Evolutionary conservation across 306 rosid species (phyloP).

Genomic region (Citrullus mucosospermus): DNA sequence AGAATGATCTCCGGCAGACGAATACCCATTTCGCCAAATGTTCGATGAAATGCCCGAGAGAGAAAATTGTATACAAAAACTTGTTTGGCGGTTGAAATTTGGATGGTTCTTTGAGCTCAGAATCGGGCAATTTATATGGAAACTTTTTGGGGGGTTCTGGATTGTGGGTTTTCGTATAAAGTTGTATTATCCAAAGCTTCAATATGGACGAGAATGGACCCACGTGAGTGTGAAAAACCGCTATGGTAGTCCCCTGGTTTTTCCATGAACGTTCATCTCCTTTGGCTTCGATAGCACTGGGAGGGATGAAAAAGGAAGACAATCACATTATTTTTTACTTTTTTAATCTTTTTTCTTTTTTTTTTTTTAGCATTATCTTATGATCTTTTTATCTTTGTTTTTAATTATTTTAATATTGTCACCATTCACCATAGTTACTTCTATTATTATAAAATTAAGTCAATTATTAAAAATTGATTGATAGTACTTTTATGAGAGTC

Average conservation of each 20-base stretch:
- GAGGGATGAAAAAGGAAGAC: background rate
- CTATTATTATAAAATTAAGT: background rate
- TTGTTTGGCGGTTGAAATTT: background rate
- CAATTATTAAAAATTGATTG: background rate
- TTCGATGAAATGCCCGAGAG: background rate
- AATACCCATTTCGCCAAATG: slow-evolving; percentile 16
- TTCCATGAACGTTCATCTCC: background rate
- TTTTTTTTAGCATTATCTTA: background rate
- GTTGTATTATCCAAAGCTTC: slow-evolving; percentile 1
- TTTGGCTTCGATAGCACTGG: background rate
- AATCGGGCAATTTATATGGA: background rate
- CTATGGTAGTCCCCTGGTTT: slow-evolving; percentile 18
- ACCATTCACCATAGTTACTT: background rate
- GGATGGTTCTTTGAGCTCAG: background rate
- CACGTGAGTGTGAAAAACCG: background rate
- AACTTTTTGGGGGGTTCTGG: background rate
- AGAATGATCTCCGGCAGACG: slow-evolving; percentile 16
- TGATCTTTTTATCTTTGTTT: background rate
- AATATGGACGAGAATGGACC: slow-evolving; percentile 9
- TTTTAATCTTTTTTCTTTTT: background rate
- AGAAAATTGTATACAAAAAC: background rate
- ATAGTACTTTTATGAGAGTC: background rate
- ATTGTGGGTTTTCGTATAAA: background rate
- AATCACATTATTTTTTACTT: background rate
- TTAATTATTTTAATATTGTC: background rate